Evolutionary conservation across 768 basidiomycete species (phyloP).

Genomic region (Lyophyllum decastes): DNA sequence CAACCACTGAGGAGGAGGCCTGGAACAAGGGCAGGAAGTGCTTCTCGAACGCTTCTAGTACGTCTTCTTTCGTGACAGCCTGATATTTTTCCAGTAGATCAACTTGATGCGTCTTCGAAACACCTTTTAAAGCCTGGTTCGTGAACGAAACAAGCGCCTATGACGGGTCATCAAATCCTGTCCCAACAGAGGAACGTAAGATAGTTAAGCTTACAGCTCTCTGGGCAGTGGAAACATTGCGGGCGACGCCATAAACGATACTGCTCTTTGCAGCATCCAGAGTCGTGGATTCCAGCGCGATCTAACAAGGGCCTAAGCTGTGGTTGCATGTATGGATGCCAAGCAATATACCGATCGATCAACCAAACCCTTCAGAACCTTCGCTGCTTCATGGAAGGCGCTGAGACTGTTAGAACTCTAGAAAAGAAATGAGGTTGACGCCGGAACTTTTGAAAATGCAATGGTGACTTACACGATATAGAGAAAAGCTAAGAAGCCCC

Average conservation of each 20-base stretch:
- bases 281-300: slow-evolving; percentile 75
- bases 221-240: slow-evolving; percentile 80
- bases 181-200: background rate
- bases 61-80: slow-evolving; percentile 76
- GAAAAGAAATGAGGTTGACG: slow-evolving; percentile 4
- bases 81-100: slow-evolving; percentile 80
- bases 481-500: slow-evolving; percentile 71
- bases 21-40: slow-evolving; percentile 88
- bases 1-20: slow-evolving; percentile 71
- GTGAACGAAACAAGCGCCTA: slow-evolving; percentile 83
- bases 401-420: slow-evolving; percentile 80
- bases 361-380: slow-evolving; percentile 76
- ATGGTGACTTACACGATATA: slow-evolving; percentile 68
- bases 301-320: slow-evolving; percentile 41
- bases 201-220: slow-evolving; percentile 65
- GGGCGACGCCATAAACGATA: slow-evolving; percentile 83
- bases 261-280: slow-evolving; percentile 92
- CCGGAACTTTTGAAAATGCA: background rate
- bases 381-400: slow-evolving; percentile 80
- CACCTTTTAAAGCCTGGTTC: slow-evolving; percentile 89
- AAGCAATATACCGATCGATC: slow-evolving; percentile 69
- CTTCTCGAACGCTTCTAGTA: slow-evolving; percentile 64
- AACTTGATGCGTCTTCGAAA: slow-evolving; percentile 72
- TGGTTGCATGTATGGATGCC: background rate
- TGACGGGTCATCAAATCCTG: slow-evolving; percentile 2